A percentile compares a stretch with the other conserved stretches of the same genome.
Conservation (phyloP, 805 yeast genomes). For the Nakazawaea siamensis region DNA sequence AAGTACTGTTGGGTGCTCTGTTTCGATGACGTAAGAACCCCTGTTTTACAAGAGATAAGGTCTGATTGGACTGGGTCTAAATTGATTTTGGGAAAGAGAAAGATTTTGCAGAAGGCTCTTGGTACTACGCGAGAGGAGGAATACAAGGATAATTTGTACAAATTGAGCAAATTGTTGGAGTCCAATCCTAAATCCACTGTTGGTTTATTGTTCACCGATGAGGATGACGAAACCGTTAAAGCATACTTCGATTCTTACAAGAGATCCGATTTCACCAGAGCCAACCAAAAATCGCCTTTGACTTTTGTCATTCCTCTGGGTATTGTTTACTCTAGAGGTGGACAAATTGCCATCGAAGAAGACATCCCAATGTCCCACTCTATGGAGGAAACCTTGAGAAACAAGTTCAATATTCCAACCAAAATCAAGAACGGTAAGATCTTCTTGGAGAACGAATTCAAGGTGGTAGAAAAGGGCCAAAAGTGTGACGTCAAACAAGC, state of each 20-base stretch:
- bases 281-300: constrained; percentile 78
- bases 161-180: constrained; percentile 62
- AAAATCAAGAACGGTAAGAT: constrained; percentile 86
- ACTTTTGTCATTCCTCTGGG: constrained; percentile 87
- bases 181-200: constrained; percentile 39
- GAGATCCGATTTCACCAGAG: constrained; percentile 81
- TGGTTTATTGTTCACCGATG: constrained; percentile 86
- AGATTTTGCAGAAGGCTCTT: constrained; percentile 86
- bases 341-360: constrained; percentile 81
- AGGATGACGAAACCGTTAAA: constrained; percentile 77
- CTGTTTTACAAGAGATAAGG: constrained; percentile 89
- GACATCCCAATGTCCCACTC: constrained; percentile 97
- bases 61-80: constrained; percentile 89
- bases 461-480: constrained; percentile 76
- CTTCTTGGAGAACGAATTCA: constrained; percentile 62
- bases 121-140: constrained; percentile 87
- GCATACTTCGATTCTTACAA: constrained; percentile 78
- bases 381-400: constrained; percentile 86
- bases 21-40: constrained; percentile 90
- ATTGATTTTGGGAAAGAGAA: constrained; percentile 83
- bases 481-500: constrained; percentile 85
- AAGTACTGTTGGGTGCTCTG: constrained; percentile 79
- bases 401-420: constrained; percentile 85
- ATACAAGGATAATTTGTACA: constrained; percentile 74
- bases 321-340: constrained; percentile 89